Conservation (phyloP, 495 filamentous ascomycete species). For the Aspergillus nanangensis region DNA sequence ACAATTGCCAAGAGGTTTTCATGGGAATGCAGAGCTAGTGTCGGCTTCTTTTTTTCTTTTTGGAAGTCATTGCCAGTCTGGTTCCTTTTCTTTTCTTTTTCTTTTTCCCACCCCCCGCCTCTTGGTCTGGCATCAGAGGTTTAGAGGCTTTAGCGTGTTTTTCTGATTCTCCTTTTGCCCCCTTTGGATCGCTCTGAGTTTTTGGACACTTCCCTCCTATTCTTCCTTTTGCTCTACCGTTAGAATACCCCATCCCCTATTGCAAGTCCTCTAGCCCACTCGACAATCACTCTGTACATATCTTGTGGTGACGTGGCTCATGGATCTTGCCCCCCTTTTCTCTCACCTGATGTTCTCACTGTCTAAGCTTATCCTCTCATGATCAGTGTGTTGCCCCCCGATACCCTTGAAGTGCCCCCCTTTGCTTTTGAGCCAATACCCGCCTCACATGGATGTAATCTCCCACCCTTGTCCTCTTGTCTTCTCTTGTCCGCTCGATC, state of each 20-base stretch:
- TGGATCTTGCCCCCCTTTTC: not conserved
- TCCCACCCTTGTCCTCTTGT: constrained; percentile 1
- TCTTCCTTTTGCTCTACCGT: constrained; percentile 2
- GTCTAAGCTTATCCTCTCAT: not conserved
- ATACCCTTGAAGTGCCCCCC: constrained; percentile 20
- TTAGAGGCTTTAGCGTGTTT: not conserved
- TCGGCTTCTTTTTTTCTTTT: not conserved
- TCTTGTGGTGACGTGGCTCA: constrained; percentile 4
- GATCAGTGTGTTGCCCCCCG: constrained; percentile 18
- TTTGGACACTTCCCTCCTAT: constrained; percentile 5
- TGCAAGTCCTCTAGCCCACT: no score
- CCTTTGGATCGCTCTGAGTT: not conserved
- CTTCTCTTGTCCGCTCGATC: constrained; percentile 8
- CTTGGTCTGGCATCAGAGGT: constrained; percentile 7
- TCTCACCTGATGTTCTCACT: not conserved
- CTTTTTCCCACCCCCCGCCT: no score
- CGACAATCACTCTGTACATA: constrained; percentile 18
- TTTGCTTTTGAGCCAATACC: no score
- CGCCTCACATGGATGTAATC: constrained; percentile 11
- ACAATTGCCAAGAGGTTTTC: constrained; percentile 79
- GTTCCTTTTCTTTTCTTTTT: no score
- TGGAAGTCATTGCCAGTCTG: constrained; percentile 1
- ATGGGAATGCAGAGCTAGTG: constrained; percentile 35
- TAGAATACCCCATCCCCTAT: not conserved
- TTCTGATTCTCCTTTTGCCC: constrained; percentile 2